Conservation (phyloP, 1,284 basidiomycete species). For the Trametes pubescens region DNA sequence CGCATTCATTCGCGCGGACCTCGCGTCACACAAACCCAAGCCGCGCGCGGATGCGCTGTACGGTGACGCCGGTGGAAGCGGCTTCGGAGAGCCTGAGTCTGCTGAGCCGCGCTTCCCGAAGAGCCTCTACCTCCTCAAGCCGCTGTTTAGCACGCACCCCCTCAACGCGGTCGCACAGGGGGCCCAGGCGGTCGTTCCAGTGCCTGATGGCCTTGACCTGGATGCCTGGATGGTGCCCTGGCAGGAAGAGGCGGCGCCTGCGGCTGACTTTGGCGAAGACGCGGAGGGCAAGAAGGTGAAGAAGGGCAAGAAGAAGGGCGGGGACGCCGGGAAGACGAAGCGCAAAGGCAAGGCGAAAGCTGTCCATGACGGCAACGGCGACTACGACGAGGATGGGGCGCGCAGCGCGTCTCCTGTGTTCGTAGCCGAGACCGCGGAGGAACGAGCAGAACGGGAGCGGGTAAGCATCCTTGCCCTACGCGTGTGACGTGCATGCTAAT, state of each 20-base stretch:
- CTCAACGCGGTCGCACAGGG: conserved; percentile 85
- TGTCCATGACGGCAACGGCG: conserved; percentile 50
- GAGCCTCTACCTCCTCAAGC: conserved; percentile 87
- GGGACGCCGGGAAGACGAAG: conserved; percentile 34
- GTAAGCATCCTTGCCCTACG: conserved; percentile 47
- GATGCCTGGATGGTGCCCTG: conserved; percentile 82
- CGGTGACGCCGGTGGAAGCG: conserved; percentile 46
- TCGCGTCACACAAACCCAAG: conserved; percentile 65
- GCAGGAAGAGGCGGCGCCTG: conserved; percentile 48
- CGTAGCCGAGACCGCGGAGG: conserved; percentile 63
- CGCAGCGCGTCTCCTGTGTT: conserved; percentile 41
- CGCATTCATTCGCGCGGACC: conserved; percentile 81
- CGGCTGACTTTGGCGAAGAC: conserved; percentile 41
- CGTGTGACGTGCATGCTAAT: conserved; percentile 4
- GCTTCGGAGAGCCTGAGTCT: conserved; percentile 45
- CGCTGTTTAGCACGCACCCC: conserved; percentile 83
- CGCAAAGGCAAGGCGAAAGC: conserved; percentile 44
- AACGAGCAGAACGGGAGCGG: conserved; percentile 63
- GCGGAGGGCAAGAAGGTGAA: conserved; percentile 49
- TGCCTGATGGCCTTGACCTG: conserved; percentile 88
- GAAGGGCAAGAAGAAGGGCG: conserved; percentile 58
- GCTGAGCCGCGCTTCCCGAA: conserved; percentile 77
- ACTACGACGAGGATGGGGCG: conserved; percentile 20
- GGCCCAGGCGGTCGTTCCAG: conserved; percentile 83
- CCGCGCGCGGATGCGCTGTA: conserved; percentile 45